Evolutionary conservation across 2,329 filamentous ascomycete genomes (phyloP), one percentile per base, ranked within the genome.

Genomic region (Thelonectria blattea): DNA sequence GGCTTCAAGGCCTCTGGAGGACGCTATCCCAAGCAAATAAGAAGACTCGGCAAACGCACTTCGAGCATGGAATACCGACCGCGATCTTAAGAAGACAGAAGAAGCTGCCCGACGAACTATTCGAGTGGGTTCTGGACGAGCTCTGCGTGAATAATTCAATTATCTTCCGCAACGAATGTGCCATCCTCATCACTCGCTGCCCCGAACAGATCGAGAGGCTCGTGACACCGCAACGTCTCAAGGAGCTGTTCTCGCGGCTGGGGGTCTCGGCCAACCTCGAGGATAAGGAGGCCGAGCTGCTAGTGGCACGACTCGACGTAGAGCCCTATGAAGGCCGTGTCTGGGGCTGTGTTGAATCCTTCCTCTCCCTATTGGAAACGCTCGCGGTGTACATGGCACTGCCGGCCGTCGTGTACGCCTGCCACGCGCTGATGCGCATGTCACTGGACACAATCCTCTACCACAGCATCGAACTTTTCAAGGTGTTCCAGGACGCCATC

Each of bases 41-140:
- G 14, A 60, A 76, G 7, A 77, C 79, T 41, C 82, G 88, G 51
- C 79, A 85, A 56, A 83, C 87, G 65, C 79, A 85, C 39, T 83
- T 92, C 54, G 74, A 86, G 22, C 87, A 85, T 18, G 89, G 90
- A 2, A 76, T 90, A 57, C 80, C 88, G 1, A 81, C 85, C 56
- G 81, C 85, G 46, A 77, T 88, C 14, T 51, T 76, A 4, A 54
- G 48, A 5, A 71, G 71, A 47, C 65, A 58, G 1, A 67, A 67
- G 12, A 65, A 63, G 9, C 71, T 92, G 12, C 86, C 90, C 0
- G 85, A 91, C 61, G 83, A 89, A 56, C 70, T 92, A 1, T 81
- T 91, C 51, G 68, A 82, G 15, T 93, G 91, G 90, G 78, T 92
- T 3, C 70, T 90, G 6, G 76, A 84, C 51, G 83, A 88, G 75